Percentiles rank a stretch among this genome's conserved stretches.
phyloP scores from a whole-genome alignment of 2,329 filamentous ascomycete species.

The Laburnicola sp. region DNA sequence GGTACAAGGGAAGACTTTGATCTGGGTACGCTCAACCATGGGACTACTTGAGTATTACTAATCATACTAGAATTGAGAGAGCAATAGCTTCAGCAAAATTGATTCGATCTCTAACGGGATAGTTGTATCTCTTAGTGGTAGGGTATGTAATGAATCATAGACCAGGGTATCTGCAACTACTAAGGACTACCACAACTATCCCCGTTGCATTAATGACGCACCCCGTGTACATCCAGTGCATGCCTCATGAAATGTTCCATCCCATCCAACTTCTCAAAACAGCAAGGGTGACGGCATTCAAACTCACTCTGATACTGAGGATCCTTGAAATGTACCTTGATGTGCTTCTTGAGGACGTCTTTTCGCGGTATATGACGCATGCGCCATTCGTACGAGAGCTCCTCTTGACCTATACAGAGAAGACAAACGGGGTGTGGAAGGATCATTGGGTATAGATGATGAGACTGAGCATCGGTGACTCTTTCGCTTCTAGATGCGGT shows the following conservation, averaged over 20 bases:
- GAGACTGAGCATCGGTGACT: neutral
- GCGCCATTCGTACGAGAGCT: conserved; percentile 14
- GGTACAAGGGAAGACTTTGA: too few species aligned
- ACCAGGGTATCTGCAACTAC: too few species aligned
- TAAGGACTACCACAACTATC: too few species aligned
- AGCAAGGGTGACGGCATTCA: conserved; percentile 12
- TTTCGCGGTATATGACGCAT: conserved; percentile 16
- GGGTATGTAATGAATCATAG: too few species aligned
- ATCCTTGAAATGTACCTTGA: conserved; percentile 12
- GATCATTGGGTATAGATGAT: conserved; percentile 10
- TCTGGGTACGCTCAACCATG: too few species aligned
- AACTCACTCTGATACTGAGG: conserved; percentile 12
- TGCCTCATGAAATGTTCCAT: conserved; percentile 17
- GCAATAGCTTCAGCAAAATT: too few species aligned
- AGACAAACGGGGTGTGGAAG: conserved; percentile 17
- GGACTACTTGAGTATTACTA: too few species aligned
- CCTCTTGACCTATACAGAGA: conserved; percentile 21
- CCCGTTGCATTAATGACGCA: conserved; percentile 15
- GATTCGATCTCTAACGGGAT: too few species aligned
- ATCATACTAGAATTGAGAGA: too few species aligned
- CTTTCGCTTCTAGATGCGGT: neutral
- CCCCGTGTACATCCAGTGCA: conserved; percentile 11
- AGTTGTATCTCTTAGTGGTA: too few species aligned
- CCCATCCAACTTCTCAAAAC: conserved; percentile 5
- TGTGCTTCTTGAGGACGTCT: conserved; percentile 19